Base-by-base conservation (phyloP, 1,139 yeast genomes). In the Petasospora fabianii region DNA sequence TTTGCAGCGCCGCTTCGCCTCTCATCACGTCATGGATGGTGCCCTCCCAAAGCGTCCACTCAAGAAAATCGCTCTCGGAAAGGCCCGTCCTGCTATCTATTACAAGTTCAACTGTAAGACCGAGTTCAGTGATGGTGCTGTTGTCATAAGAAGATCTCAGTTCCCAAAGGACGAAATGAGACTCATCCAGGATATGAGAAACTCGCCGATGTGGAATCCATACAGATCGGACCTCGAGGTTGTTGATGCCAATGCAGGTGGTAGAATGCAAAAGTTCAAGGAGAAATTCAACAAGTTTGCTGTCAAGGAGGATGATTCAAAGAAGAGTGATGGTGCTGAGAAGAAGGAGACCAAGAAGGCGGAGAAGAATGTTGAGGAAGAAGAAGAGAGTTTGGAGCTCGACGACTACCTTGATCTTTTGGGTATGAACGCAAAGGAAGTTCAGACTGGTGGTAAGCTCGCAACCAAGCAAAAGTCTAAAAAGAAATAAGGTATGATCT, bases 101-200 rank as follows among this genome's bases (percentile, higher is more conserved):
- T 77, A 90, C 65, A 87, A 86, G 59, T 92, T 92, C 59, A 90
- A 90, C 48, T 84, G 94, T 29, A 65, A 74, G 34, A 90, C 92
- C 11, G 96, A 90, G 62, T 73, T 90, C 42, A 83, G 95, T 52
- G 97, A 92, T 60, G 98, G 98, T 3, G 84, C 96, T 22, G 95
- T 95, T 1, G 71, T 87, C 27, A 70, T 69, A 27, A 75, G 98
- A 64, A 73, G 86, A 55, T 80, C 96, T 1, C 96, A 85, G 51
- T 88, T 80, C 43, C 97, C 98, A 6, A 84, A 87, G 56, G 83
- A 76, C 42, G 96, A 92, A 59, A 71, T 86, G 58, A 73, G 95
- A 62, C 78, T 87, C 77, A 77, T 92, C 54, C 77, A 80, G 39
- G 98, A 92, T 64, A 95, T 85, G 68, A 77, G 96, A 64, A 86